Conservation (phyloP, 129 eudicot species). For the Daucus carota region DH1_v3.0 NC_030384.2:39778001-39778500, state of each 20-base stretch:
- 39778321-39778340: background rate
- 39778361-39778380: background rate
- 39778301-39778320: background rate
- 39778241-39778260: background rate
- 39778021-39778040: conserved; percentile 77
- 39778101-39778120: conserved; percentile 88
- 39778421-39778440: too few relatives aligned
- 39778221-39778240: conserved; percentile 64
- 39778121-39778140: conserved; percentile 75
- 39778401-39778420: too few relatives aligned
- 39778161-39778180: conserved; percentile 72
- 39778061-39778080: conserved; percentile 68
- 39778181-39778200: conserved; percentile 80
- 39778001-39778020: conserved; percentile 76
- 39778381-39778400: background rate
- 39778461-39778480: too few relatives aligned
- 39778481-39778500: background rate
- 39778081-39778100: conserved; percentile 66
- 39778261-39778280: background rate
- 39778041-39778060: conserved; percentile 47
- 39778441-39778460: too few relatives aligned
- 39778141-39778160: conserved; percentile 80
- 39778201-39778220: conserved; percentile 99
- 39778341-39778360: background rate
- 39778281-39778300: background rate